These are phyloP conservation scores for Coemansia sp. DNA, from an alignment of 192 early-diverging fungal species.

Conservation along the genomic window DNA sequence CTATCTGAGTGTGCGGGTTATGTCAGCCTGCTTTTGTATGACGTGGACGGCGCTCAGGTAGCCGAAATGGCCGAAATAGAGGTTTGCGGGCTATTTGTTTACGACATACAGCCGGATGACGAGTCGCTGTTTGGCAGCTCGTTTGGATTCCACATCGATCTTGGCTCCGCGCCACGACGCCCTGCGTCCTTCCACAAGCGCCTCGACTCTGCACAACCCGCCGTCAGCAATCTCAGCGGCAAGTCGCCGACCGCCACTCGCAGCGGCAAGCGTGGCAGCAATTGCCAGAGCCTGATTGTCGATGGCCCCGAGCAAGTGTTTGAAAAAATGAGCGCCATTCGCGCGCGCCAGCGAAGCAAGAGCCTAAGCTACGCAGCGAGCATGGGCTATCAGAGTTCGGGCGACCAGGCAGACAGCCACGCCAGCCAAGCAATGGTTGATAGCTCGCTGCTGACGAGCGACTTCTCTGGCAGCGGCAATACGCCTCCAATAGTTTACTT, in stretches of 20 bases:
- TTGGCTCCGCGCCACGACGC: background rate
- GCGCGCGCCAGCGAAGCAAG: slow-evolving; percentile 7
- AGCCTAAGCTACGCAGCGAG: slow-evolving; percentile 1
- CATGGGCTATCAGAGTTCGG: background rate
- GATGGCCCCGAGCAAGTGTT: background rate
- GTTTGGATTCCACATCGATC: slow-evolving; percentile 38
- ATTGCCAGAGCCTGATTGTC: background rate
- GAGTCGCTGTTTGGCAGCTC: slow-evolving; percentile 46
- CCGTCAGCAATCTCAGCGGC: background rate
- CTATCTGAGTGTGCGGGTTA: slow-evolving; percentile 17
- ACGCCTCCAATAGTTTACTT: slow-evolving; percentile 34
- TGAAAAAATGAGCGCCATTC: background rate
- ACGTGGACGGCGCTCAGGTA: slow-evolving; percentile 26
- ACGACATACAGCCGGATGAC: slow-evolving; percentile 40
- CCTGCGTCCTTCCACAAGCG: background rate
- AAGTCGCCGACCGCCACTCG: background rate
- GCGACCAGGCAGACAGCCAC: background rate
- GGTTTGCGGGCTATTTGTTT: background rate
- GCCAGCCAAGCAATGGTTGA: background rate
- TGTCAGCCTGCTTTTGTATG: slow-evolving; percentile 41
- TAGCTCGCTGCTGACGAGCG: background rate
- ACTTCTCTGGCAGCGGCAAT: background rate
- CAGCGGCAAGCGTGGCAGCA: slow-evolving; percentile 12
- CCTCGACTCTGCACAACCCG: background rate
- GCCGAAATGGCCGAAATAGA: slow-evolving; percentile 36